A percentile compares a stretch with the other conserved stretches of the same genome.
Evolutionary conservation across 805 yeast species (phyloP).

Genomic region (Dipodascopsis uninucleata): DNA sequence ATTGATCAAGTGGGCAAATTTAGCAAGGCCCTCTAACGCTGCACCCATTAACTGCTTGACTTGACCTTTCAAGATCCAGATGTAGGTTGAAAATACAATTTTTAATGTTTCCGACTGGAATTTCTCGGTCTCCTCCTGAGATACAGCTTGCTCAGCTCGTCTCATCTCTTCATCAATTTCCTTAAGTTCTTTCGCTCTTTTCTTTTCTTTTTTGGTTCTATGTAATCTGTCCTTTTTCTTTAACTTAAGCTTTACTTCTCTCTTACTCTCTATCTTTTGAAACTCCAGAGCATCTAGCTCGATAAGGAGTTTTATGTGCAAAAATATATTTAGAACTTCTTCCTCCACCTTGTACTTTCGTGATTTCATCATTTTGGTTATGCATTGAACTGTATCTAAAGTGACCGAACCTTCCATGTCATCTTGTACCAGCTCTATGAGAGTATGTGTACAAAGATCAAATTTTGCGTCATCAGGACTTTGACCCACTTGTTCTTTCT

Average conservation of each 20-base stretch:
- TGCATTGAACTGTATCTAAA: constrained; percentile 62
- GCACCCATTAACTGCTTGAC: constrained; percentile 71
- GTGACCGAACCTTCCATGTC: constrained; percentile 82
- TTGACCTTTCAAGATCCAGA: constrained; percentile 67
- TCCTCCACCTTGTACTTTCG: constrained; percentile 81
- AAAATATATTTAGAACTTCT: constrained; percentile 66
- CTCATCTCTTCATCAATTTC: constrained; percentile 85
- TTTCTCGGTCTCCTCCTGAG: constrained; percentile 81
- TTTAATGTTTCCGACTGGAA: constrained; percentile 82
- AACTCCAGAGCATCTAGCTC: constrained; percentile 32
- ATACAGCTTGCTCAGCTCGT: constrained; percentile 80
- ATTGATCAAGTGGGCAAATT: constrained; percentile 86
- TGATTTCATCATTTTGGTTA: constrained; percentile 66
- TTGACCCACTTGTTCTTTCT: constrained; percentile 4
- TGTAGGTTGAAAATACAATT: constrained; percentile 63
- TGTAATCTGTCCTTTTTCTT: constrained; percentile 88
- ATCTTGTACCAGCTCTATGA: constrained; percentile 68
- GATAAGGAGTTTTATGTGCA: constrained; percentile 51
- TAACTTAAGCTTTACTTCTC: constrained; percentile 40
- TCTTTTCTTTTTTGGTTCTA: constrained; percentile 83
- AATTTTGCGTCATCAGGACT: constrained; percentile 44
- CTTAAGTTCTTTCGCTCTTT: constrained; percentile 79
- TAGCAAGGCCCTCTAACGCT: constrained; percentile 86
- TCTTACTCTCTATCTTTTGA: constrained; percentile 28
- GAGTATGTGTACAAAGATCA: constrained; percentile 54